Base-by-base conservation (phyloP, 106 monocot species). In the Apostasia shenzhenica region DNA sequence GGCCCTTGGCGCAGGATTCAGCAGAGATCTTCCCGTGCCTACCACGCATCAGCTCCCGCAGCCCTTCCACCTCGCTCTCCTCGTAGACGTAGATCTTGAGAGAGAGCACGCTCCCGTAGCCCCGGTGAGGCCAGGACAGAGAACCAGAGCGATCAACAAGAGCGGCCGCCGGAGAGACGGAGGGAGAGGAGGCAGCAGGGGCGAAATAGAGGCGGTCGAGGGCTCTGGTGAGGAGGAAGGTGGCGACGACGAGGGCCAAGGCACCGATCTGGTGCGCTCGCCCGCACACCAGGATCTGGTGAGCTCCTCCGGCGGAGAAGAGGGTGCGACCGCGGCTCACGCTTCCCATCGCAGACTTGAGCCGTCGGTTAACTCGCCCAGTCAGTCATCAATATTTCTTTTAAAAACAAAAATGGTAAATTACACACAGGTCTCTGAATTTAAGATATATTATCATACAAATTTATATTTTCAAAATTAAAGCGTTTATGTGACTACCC, bases 51-150 rank as follows among this genome's bases (percentile, higher is more conserved):
- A 99, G 80, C 67, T 73, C 80, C 6, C 86, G 55, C 26, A 99
- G 74, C 37, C 93, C 99, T 41, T 90, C 85, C 70, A 99, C 80
- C 86, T 99, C 99, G 8, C 46, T 46, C 63, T 99, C 93, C 48
- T 85, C 85, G 83, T 99, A 99, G 67, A 99, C 87, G 73, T 99
- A 99, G 75, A 99, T 88, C 81, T 78, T 85, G 65, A 99, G 77
- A 11, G 75, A 71, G 5, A 88, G 63, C 2, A 39, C 4, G 53
- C 79, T 68, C 4, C 90, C 94, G 71, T 86, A 86, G 8, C 77
- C 90, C 3, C 82, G 41, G 9, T 75, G 48, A 11, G 85, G 92
- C 89, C 92, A 86, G 48, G 40, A 26, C 48, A 77, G 67, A 7
- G 38, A 9, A 14, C 71, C 69, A 5, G 66, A 50, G 4, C 58